A percentile compares a stretch with the other conserved stretches of the same genome.
These are phyloP conservation scores for Mucor lusitanicus DNA, from an alignment of 371 early-diverging fungal genomes.

Conservation along the genomic window DNA sequence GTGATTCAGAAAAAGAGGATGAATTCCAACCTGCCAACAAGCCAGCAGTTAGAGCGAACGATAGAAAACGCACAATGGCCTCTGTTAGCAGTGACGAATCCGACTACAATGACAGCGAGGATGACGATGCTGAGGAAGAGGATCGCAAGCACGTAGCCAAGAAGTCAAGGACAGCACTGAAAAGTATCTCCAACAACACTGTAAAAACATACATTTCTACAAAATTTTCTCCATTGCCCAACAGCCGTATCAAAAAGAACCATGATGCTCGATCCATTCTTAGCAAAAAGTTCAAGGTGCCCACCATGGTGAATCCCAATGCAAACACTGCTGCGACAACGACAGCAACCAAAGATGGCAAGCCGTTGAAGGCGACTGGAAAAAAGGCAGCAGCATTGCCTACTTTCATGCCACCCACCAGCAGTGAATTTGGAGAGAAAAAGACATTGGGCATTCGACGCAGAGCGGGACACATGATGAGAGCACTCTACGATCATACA, in stretches of 20 bases:
- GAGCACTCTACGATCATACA: slow-evolving; percentile 85
- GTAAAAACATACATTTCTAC: not conserved
- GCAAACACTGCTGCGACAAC: not conserved
- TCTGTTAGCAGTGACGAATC: slow-evolving; percentile 21
- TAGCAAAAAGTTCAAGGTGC: slow-evolving; percentile 42
- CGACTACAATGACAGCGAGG: slow-evolving; percentile 17
- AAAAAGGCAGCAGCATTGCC: not conserved
- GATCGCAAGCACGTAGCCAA: slow-evolving; percentile 19
- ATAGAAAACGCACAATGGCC: not conserved
- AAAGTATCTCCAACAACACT: slow-evolving; percentile 14
- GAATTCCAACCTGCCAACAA: not conserved
- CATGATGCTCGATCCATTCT: slow-evolving; percentile 37
- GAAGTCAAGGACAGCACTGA: slow-evolving; percentile 3
- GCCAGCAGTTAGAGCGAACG: not conserved
- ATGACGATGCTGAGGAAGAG: not conserved
- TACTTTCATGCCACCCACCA: not conserved
- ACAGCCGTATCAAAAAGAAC: slow-evolving; percentile 26
- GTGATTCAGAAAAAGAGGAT: not conserved
- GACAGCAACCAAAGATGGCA: not conserved
- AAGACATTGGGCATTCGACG: slow-evolving; percentile 25
- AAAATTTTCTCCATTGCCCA: slow-evolving; percentile 14
- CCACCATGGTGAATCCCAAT: slow-evolving; percentile 15
- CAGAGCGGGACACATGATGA: slow-evolving; percentile 12
- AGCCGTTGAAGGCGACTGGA: not conserved
- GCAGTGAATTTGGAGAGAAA: slow-evolving; percentile 11